Percentiles rank a stretch among this genome's conserved stretches.
Conservation (phyloP, 257 asterid species). For the Solanum lycopersicoides region DNA sequence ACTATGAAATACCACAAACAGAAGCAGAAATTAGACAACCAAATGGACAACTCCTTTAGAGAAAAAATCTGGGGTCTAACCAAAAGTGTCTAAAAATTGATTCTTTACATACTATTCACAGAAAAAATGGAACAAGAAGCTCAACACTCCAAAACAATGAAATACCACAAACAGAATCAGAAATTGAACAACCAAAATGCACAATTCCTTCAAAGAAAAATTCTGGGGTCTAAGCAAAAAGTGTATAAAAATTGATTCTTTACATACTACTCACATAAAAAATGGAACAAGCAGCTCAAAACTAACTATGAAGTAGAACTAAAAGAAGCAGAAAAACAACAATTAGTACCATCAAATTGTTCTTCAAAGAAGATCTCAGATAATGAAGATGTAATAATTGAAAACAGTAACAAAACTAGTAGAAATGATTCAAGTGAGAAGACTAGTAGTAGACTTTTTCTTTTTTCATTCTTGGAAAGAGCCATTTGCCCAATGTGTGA, state of each 20-base stretch:
- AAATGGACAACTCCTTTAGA: not conserved
- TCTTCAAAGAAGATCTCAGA: constrained; percentile 86
- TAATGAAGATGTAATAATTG: constrained; percentile 23
- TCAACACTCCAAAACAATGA: not conserved
- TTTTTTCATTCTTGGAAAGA: not conserved
- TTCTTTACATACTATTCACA: not conserved
- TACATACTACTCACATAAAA: not conserved
- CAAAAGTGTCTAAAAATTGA: not conserved
- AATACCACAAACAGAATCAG: not conserved
- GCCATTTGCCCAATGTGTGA: not conserved
- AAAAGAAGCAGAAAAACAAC: not conserved
- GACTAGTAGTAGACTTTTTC: not conserved
- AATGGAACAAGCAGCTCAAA: not conserved
- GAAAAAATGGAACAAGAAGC: not conserved
- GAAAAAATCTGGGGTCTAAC: not conserved
- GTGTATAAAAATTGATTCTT: not conserved
- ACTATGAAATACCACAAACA: not conserved
- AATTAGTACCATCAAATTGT: constrained; percentile 65
- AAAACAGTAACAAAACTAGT: constrained; percentile 1
- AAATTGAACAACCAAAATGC: not conserved
- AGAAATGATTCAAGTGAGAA: not conserved
- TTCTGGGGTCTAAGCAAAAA: not conserved
- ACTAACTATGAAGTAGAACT: not conserved
- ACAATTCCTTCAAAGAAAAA: not conserved
- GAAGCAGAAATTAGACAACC: not conserved